Percentiles rank a stretch among this genome's conserved stretches.
Evolutionary conservation across 257 asterid genomes (phyloP).

Genomic region (Rubia yunnanensis): DNA sequence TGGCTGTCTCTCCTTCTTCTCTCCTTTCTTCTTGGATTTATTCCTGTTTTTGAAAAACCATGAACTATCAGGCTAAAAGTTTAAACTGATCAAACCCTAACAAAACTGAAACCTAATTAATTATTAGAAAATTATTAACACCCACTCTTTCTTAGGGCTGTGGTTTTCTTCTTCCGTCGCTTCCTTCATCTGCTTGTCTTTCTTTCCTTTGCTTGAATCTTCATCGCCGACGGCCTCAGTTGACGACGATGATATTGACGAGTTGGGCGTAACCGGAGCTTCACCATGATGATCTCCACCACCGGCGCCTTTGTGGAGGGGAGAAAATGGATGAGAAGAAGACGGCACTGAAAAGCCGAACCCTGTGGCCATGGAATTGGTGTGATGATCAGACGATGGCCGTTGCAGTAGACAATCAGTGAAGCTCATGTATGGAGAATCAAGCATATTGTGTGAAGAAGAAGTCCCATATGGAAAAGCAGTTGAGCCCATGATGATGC

Average conservation of each 20-base stretch:
- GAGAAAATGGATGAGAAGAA: slow-evolving; percentile 21
- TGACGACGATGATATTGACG: slow-evolving; percentile 47
- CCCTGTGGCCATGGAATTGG: slow-evolving; percentile 25
- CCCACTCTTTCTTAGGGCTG: slow-evolving; percentile 50
- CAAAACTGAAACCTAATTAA: neutral
- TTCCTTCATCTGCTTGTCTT: slow-evolving; percentile 23
- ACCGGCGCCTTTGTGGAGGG: slow-evolving; percentile 18
- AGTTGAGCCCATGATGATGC: too few relatives aligned
- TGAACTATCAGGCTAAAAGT: neutral
- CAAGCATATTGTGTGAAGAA: slow-evolving; percentile 36
- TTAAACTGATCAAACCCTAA: neutral
- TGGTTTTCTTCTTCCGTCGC: slow-evolving; percentile 24
- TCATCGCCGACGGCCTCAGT: slow-evolving; percentile 43
- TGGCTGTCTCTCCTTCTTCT: slow-evolving; percentile 59
- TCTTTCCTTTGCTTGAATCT: slow-evolving; percentile 19
- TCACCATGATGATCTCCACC: slow-evolving; percentile 14
- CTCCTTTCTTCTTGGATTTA: slow-evolving; percentile 61
- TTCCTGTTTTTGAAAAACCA: slow-evolving; percentile 23
- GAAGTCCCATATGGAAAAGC: slow-evolving; percentile 19
- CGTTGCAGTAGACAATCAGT: slow-evolving; percentile 34
- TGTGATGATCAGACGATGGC: slow-evolving; percentile 19
- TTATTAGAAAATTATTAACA: neutral
- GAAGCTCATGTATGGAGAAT: slow-evolving; percentile 39
- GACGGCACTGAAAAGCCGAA: slow-evolving; percentile 23
- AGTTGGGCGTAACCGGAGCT: slow-evolving; percentile 48